Percentiles rank a stretch among this genome's conserved stretches.
Conservation (phyloP, 345 rosid genomes). For the Bretschneidera sinensis region DNA sequence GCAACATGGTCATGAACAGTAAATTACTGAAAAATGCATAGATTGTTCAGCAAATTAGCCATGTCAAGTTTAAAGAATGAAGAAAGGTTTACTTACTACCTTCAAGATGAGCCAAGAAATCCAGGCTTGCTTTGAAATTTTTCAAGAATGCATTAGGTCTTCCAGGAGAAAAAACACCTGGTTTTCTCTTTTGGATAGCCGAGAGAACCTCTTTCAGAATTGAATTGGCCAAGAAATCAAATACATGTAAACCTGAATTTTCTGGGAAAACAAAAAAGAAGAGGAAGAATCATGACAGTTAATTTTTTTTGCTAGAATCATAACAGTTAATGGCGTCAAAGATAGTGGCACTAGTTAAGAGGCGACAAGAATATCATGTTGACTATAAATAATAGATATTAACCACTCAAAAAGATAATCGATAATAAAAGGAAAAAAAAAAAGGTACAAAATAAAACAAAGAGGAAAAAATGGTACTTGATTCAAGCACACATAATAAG, state of each 20-base stretch:
- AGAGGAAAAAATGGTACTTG: too few relatives aligned
- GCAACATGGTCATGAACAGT: too few relatives aligned
- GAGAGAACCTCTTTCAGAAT: conserved; percentile 84
- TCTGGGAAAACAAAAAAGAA: conserved; percentile 39
- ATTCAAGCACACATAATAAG: too few relatives aligned
- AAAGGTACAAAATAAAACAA: too few relatives aligned
- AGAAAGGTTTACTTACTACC: conserved; percentile 44
- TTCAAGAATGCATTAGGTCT: conserved; percentile 87
- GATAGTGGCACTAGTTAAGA: background rate
- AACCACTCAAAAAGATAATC: too few relatives aligned
- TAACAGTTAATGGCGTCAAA: background rate
- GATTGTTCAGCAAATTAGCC: conserved; percentile 16
- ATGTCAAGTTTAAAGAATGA: conserved; percentile 9
- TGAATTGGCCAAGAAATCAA: conserved; percentile 94
- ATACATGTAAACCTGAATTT: conserved; percentile 90
- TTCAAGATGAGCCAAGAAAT: conserved; percentile 86
- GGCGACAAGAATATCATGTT: background rate
- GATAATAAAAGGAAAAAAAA: too few relatives aligned
- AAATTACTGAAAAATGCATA: conserved; percentile 2
- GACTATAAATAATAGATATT: too few relatives aligned
- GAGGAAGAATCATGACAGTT: background rate
- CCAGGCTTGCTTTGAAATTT: conserved; percentile 86
- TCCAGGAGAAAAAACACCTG: conserved; percentile 98
- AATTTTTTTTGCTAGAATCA: background rate
- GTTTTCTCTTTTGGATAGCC: conserved; percentile 87